Base-by-base conservation (phyloP, 2,329 filamentous ascomycete species). In the Ophiostoma sp. region DNA sequence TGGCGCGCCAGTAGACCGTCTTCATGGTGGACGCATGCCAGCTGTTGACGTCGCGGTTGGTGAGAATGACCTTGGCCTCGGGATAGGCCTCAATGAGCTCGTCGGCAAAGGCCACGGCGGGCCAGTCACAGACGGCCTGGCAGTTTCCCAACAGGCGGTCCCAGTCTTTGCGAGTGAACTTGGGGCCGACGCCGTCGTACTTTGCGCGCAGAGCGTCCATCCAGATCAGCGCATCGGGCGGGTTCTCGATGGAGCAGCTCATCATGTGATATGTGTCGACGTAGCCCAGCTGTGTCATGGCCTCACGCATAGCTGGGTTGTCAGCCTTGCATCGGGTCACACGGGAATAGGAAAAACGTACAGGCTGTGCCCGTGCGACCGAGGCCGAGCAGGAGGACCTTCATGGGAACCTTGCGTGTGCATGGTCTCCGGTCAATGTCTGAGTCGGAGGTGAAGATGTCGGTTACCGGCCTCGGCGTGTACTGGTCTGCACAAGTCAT, bases 201-300 rank as follows among this genome's bases (percentile, higher is more conserved):
- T 73, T 75, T 73, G 84, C 85, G 69, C 14, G 69, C 68, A 91
- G 82, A 41, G 88, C 88, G 71, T 90, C 86, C 78, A 86, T 85
- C 89, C 89, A 91, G 79, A 90, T 85, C 58, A 89, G 79, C 67
- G 84, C 85, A 74, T 90, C 88, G 38, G 84, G 85, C 11, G 85
- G 85, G 77, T 89, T 90, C 78, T 90, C 87, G 70, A 89, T 85
- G 69, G 84, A 86, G 72, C 84, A 86, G 73, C 83, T 87, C 85
- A 89, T 88, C 87, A 89, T 89, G 80, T 91, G 89, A 81, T 91
- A 90, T 70, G 85, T 88, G 76, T 89, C 86, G 73, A 84, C 80
- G 76, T 87, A 90, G 71, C 88, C 88, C 55, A 91, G 81, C 73
- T 85, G 81, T 74, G 87, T 83, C 75, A 91, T 83, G 27, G 89